These are phyloP conservation scores for Heliamphora exappendiculata DNA, from an alignment of 148 eudicot genomes.

Conservation along the genomic window DNA sequence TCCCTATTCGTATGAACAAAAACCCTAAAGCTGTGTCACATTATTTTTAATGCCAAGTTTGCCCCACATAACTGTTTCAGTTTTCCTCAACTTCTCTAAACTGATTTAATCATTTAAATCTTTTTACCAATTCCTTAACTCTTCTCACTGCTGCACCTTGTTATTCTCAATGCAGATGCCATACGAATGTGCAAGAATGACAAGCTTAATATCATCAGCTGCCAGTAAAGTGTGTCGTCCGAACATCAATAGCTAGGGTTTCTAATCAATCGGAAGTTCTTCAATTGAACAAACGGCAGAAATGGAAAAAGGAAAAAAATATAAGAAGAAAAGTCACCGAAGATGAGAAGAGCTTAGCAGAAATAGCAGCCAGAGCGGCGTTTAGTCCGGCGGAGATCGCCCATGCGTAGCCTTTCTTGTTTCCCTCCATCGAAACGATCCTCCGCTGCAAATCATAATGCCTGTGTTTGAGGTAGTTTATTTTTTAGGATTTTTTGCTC, in stretches of 20 bases:
- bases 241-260: constrained; percentile 10
- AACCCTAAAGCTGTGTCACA: too few species aligned
- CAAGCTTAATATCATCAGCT: neutral
- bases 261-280: neutral
- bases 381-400: constrained; percentile 70
- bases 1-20: too few species aligned
- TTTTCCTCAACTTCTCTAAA: too few species aligned
- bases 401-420: constrained; percentile 66
- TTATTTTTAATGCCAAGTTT: too few species aligned
- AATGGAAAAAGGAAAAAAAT: neutral
- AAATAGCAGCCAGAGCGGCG: constrained; percentile 85
- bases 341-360: constrained; percentile 66
- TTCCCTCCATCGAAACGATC: constrained; percentile 8
- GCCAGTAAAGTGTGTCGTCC: neutral
- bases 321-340: constrained; percentile 25
- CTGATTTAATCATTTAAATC: too few species aligned
- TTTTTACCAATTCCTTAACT: too few species aligned
- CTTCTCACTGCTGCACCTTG: too few species aligned
- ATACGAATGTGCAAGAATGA: neutral
- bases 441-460: neutral
- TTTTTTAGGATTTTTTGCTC: too few species aligned
- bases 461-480: too few species aligned
- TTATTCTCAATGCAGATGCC: neutral
- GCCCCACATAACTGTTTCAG: too few species aligned
- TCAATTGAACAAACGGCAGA: neutral